Evolutionary conservation across 345 rosid genomes (phyloP).

Genomic region (Pistacia vera): DNA sequence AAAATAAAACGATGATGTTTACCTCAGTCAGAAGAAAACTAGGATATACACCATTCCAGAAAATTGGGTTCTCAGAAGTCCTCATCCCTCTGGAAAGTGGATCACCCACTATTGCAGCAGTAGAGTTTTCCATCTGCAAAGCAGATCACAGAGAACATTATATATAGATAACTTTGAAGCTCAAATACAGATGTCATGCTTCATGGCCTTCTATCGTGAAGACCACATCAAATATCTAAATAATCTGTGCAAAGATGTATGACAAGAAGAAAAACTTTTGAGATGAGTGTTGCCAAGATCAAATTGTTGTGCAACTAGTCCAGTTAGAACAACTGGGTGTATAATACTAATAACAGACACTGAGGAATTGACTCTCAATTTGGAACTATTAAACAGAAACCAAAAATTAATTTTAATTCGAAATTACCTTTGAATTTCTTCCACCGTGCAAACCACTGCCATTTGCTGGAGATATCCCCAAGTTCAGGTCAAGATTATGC

Average conservation of each 20-base stretch:
- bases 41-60: conserved; percentile 45
- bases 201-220: not conserved
- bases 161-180: conserved; percentile 7
- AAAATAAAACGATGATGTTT: conserved; percentile 15
- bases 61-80: conserved; percentile 54
- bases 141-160: conserved; percentile 21
- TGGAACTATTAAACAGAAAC: not conserved
- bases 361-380: not conserved
- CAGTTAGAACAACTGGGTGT: not conserved
- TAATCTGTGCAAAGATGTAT: not conserved
- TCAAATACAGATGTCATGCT: not conserved
- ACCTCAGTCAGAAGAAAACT: conserved; percentile 61
- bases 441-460: conserved; percentile 34
- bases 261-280: not conserved
- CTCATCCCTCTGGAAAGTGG: conserved; percentile 49
- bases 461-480: conserved; percentile 73
- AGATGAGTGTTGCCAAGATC: not conserved
- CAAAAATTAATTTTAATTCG: not conserved
- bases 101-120: conserved; percentile 38
- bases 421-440: conserved; percentile 54
- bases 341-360: not conserved
- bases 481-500: conserved; percentile 72
- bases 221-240: not conserved
- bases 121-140: conserved; percentile 49
- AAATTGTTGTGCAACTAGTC: not conserved